Conservation (phyloP, 176 grass and related monocot genomes). For the sorghum (Sorghum bicolor) region Sorghum_bicolor_NCBIv3 NC_012875.2:56555501-56556000, state of each 20-base stretch:
- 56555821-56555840: not conserved
- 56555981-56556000: not conserved
- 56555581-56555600: not conserved
- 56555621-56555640: not conserved
- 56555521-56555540: no score
- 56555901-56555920: not conserved
- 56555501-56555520: no score
- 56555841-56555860: constrained; percentile 13
- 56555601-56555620: not conserved
- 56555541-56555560: no score
- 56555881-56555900: not conserved
- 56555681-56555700: not conserved
- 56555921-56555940: not conserved
- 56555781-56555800: not conserved
- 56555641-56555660: not conserved
- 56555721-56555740: not conserved
- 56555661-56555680: not conserved
- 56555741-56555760: not conserved
- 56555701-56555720: not conserved
- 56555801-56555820: not conserved
- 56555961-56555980: not conserved
- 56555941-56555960: not conserved
- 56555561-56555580: not conserved
- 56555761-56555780: not conserved
- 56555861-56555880: not conserved